Evolutionary conservation across 331 rosid genomes (phyloP), one percentile per base, ranked within the genome.

Genomic region (Phaseolus coccineus): DNA sequence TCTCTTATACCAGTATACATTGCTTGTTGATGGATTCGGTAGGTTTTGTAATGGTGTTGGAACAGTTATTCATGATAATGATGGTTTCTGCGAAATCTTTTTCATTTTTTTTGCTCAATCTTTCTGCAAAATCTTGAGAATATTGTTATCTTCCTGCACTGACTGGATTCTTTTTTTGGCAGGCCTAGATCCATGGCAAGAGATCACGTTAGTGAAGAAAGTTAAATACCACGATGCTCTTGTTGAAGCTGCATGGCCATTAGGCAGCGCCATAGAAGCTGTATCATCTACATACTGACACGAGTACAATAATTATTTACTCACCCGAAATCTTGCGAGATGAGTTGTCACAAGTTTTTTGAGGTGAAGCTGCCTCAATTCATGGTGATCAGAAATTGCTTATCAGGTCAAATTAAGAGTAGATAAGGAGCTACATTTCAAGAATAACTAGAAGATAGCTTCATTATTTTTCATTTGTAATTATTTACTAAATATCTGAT

Each of bases 241-340:
- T 77, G 97, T 94, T 75, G 98, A 94, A 87, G 98, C 98, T 47
- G 98, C 98, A 62, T 92, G 98, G 97, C 97, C 98, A 31, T 87
- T 94, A 24, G 98, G 98, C 86, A 94, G 97, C 11, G 97, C 98
- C 65, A 94, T 94, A 39, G 98, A 94, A 85, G 97, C 98, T 10
- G 92, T 94, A 44, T 94, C 87, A 37, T 77, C 97, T 13, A 8
- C 77, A n/a, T 58, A 88, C 30, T 73, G 82, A 65, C 71, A 19
- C 40, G 77, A 40, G 10, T 11, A 37, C 71, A 57, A 24, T 67
- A 71, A 33, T 72, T 59, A 56, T 72, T 56, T 59, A 19, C 66
- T 68, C 71, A 12, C 46, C 71, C 52, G 27, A 64, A 69, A 25
- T 84, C 55, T 71, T 52, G 65, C 40, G 56, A 77, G 66, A 53